These are phyloP conservation scores for Thalia dealbata DNA, from an alignment of 176 grass and related monocot genomes.

Conservation along the genomic window DNA sequence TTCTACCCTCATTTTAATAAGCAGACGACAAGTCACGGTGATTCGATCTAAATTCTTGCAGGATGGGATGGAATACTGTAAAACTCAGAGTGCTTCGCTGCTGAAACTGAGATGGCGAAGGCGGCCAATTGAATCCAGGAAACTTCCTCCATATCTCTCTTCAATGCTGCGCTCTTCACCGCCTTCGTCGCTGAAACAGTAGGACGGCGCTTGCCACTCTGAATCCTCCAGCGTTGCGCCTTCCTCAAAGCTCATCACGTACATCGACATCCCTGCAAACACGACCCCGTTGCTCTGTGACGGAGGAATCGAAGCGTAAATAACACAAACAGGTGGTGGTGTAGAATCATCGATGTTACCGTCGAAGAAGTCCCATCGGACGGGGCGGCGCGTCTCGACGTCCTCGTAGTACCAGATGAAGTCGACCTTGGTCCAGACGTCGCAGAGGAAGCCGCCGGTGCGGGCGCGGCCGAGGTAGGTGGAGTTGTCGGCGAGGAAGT, in stretches of 20 bases:
- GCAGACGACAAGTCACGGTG: too few species aligned
- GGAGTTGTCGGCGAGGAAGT: conserved; percentile 42
- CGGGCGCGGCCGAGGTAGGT: conserved; percentile 50
- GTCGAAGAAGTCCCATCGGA: conserved; percentile 76
- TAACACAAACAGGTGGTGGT: neutral
- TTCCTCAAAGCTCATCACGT: conserved; percentile 56
- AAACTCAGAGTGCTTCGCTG: neutral
- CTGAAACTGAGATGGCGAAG: neutral
- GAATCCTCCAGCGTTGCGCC: conserved; percentile 42
- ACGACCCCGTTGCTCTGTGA: too few species aligned
- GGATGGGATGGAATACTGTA: too few species aligned
- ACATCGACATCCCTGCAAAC: conserved; percentile 1
- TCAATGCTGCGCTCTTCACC: neutral
- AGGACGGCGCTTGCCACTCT: conserved; percentile 39
- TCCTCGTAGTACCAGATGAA: conserved; percentile 86
- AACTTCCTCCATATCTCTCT: neutral
- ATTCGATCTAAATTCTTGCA: too few species aligned
- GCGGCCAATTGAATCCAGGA: neutral
- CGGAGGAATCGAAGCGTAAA: neutral
- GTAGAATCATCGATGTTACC: conserved; percentile 8
- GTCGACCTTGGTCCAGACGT: conserved; percentile 63
- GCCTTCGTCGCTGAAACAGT: conserved; percentile 26
- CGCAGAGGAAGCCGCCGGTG: conserved; percentile 54
- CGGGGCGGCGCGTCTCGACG: conserved; percentile 56
- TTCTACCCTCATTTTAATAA: too few species aligned